These are phyloP conservation scores for Aspergillus affinis DNA, from an alignment of 495 filamentous ascomycete species.

Conservation along the genomic window DNA sequence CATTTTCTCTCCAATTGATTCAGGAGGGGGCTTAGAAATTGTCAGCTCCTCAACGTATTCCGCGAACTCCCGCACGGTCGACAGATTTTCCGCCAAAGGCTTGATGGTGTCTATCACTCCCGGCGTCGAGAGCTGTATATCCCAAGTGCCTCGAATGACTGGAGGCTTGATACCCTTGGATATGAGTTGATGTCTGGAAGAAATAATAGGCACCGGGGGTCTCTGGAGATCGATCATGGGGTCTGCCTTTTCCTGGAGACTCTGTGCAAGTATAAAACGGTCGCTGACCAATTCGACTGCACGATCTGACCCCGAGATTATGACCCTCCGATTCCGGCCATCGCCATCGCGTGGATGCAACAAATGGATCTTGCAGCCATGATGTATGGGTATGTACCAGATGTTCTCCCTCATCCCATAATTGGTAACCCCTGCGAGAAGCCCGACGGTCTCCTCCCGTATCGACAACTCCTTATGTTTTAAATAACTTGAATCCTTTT, in stretches of 20 bases:
- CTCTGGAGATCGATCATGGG: conserved; percentile 33
- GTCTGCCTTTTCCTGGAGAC: conserved; percentile 28
- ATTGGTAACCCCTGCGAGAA: conserved; percentile 31
- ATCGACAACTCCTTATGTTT: conserved; percentile 35
- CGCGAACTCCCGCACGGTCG: conserved; percentile 32
- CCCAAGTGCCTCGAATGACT: conserved; percentile 38
- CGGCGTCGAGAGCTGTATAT: background rate
- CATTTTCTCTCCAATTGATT: too few species aligned
- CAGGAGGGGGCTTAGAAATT: conserved; percentile 5
- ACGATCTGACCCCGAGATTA: conserved; percentile 36
- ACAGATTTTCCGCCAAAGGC: conserved; percentile 4
- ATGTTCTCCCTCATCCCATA: conserved; percentile 38
- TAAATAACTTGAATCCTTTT: conserved; percentile 7
- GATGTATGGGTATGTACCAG: conserved; percentile 33
- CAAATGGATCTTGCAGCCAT: conserved; percentile 44
- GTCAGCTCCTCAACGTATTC: conserved; percentile 38
- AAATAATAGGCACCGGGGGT: conserved; percentile 31
- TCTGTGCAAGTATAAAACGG: conserved; percentile 23
- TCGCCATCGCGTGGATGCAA: conserved; percentile 30
- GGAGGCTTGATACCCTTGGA: conserved; percentile 23
- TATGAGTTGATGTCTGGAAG: conserved; percentile 24
- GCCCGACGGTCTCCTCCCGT: conserved; percentile 40
- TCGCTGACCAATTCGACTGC: conserved; percentile 32
- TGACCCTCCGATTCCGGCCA: conserved; percentile 34
- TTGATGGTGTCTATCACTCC: conserved; percentile 19